phyloP scores from a whole-genome alignment of 2,329 filamentous ascomycete genomes.

The Xylaria sp. region DNA sequence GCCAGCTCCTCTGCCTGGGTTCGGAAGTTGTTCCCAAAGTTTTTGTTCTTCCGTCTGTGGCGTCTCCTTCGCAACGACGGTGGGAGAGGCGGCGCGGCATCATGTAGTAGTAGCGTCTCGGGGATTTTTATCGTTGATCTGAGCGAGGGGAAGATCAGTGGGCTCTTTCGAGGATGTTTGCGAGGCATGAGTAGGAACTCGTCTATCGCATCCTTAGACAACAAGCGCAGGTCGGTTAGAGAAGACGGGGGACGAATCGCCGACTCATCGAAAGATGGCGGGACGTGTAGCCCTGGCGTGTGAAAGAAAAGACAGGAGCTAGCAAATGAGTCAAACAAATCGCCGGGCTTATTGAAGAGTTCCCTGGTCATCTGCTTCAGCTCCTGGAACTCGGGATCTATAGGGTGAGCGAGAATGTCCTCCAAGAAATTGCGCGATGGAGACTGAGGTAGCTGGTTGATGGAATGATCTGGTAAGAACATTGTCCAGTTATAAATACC shows the following conservation, averaged over 20 bases:
- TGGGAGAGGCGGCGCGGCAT: conserved; percentile 45
- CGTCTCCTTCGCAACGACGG: conserved; percentile 35
- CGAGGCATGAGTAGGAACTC: conserved; percentile 1
- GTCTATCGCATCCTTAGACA: conserved; percentile 18
- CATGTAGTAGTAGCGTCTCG: conserved; percentile 60
- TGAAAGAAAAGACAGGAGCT: conserved; percentile 69
- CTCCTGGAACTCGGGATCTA: conserved; percentile 51
- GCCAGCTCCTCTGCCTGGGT: conserved; percentile 60
- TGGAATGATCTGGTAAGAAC: conserved; percentile 64
- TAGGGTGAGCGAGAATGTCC: conserved; percentile 39
- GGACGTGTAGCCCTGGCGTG: conserved; percentile 59
- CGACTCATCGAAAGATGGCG: conserved; percentile 56
- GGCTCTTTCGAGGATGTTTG: conserved; percentile 43
- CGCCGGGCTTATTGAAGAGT: conserved; percentile 60
- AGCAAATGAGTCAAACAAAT: conserved; percentile 69
- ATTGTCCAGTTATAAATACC: conserved; percentile 73
- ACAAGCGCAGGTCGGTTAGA: conserved; percentile 40
- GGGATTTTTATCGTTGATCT: conserved; percentile 61
- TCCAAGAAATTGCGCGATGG: conserved; percentile 33
- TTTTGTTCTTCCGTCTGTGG: conserved; percentile 37
- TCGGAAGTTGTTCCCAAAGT: conserved; percentile 55
- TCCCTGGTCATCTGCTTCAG: conserved; percentile 51
- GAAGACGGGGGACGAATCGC: conserved; percentile 41
- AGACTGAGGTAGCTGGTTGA: conserved; percentile 50
- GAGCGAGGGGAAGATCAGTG: conserved; percentile 60